Conservation (phyloP, 306 rosid species). For the Myrica gale region DNA sequence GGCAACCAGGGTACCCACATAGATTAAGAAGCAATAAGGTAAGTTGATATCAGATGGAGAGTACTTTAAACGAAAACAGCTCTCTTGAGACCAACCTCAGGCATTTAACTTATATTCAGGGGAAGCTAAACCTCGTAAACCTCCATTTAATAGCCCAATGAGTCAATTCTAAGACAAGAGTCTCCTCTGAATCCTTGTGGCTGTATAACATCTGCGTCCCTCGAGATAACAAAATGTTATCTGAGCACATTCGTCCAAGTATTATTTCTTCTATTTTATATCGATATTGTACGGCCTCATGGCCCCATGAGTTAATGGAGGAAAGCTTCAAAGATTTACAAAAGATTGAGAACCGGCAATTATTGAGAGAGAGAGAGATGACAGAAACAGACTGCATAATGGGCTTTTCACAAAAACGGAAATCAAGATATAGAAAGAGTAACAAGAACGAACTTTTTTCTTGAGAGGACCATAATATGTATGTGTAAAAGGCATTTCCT, state of each 20-base stretch:
- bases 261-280: neutral
- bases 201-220: conserved; percentile 23
- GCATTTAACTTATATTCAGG: neutral
- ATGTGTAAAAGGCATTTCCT: neutral
- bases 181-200: conserved; percentile 19
- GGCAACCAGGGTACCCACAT: conserved; percentile 15
- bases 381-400: neutral
- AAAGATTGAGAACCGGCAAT: conserved; percentile 21
- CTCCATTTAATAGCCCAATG: conserved; percentile 32
- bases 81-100: neutral
- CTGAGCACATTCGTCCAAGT: conserved; percentile 1
- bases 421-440: neutral
- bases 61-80: conserved; percentile 4
- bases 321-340: neutral
- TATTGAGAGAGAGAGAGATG: conserved; percentile 15
- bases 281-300: conserved; percentile 17
- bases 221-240: conserved; percentile 14
- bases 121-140: conserved; percentile 12
- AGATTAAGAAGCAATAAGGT: conserved; percentile 2
- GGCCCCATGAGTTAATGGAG: conserved; percentile 15
- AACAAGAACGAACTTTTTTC: neutral
- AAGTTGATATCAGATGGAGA: conserved; percentile 16
- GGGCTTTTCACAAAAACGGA: neutral
- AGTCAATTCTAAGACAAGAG: conserved; percentile 37
- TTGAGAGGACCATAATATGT: neutral